Conservation (phyloP, 1,284 basidiomycete genomes). For the Testicularia cyperi region DNA sequence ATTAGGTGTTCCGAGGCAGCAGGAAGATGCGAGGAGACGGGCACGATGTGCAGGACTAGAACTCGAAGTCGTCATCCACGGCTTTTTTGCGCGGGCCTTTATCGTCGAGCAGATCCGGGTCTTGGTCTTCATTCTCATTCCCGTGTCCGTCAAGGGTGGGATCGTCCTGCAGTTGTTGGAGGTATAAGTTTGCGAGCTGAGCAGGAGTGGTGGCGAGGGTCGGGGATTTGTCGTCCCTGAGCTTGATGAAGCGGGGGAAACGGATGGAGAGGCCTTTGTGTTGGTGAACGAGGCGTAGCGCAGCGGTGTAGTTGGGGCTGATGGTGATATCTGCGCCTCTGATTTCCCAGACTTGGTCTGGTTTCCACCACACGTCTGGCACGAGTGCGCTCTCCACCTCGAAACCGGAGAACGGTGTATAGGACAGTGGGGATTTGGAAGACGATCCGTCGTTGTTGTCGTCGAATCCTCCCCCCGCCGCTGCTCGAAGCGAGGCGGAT, state of each 20-base stretch:
- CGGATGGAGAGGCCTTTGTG: slow-evolving; percentile 66
- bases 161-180: slow-evolving; percentile 39
- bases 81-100: neutral
- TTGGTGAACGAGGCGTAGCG: slow-evolving; percentile 68
- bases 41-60: too few species aligned
- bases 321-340: slow-evolving; percentile 79
- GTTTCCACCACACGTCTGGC: slow-evolving; percentile 74
- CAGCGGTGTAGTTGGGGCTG: slow-evolving; percentile 84
- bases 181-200: slow-evolving; percentile 47
- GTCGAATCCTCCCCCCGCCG: slow-evolving; percentile 5
- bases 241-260: slow-evolving; percentile 61
- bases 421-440: too few species aligned
- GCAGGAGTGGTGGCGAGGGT: slow-evolving; percentile 45
- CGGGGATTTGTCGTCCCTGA: slow-evolving; percentile 45
- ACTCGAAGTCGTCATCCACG: slow-evolving; percentile 18
- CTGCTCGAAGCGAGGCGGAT: too few species aligned
- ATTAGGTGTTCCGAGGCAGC: too few species aligned
- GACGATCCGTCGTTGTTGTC: too few species aligned
- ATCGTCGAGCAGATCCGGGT: slow-evolving; percentile 6
- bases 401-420: slow-evolving; percentile 25
- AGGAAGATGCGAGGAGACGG: too few species aligned
- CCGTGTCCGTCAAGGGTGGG: slow-evolving; percentile 8
- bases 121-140: slow-evolving; percentile 7
- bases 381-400: slow-evolving; percentile 66
- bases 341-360: slow-evolving; percentile 73